Evolutionary conservation across 768 basidiomycete species (phyloP).

Genomic region (Lactarius sp.): DNA sequence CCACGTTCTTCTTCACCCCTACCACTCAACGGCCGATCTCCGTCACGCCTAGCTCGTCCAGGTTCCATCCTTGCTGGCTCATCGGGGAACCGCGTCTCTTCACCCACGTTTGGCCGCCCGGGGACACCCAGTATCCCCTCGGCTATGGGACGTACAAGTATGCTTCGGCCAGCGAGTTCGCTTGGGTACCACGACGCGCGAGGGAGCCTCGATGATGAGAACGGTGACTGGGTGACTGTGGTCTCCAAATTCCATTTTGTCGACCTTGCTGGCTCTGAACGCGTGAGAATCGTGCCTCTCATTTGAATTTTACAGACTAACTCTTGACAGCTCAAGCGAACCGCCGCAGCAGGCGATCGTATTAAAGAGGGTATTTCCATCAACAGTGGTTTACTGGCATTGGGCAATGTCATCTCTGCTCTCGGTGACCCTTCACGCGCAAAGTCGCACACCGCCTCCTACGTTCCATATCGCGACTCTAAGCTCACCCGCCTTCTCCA

Average conservation of each 20-base stretch:
- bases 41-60: conserved; percentile 76
- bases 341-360: conserved; percentile 91
- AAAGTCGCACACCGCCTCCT: conserved; percentile 76
- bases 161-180: conserved; percentile 70
- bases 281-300: conserved; percentile 46
- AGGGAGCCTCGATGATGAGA: conserved; percentile 48
- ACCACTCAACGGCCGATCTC: conserved; percentile 67
- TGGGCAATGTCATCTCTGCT: conserved; percentile 98
- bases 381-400: conserved; percentile 91
- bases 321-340: conserved; percentile 76
- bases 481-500: conserved; percentile 94
- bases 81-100: conserved; percentile 52
- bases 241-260: conserved; percentile 98
- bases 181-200: conserved; percentile 34
- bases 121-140: conserved; percentile 73
- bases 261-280: conserved; percentile 93
- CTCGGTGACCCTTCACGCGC: conserved; percentile 89
- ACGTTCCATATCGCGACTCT: conserved; percentile 97
- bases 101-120: conserved; percentile 74
- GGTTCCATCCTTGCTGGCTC: conserved; percentile 61
- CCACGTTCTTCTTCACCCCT: conserved; percentile 75
- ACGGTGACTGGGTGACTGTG: conserved; percentile 83
- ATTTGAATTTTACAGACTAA: conserved; percentile 7
- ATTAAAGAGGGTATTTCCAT: conserved; percentile 99
- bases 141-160: conserved; percentile 64